phyloP scores from a whole-genome alignment of 192 early-diverging fungal genomes.

The Phlyctochytrium arcticum region DNA sequence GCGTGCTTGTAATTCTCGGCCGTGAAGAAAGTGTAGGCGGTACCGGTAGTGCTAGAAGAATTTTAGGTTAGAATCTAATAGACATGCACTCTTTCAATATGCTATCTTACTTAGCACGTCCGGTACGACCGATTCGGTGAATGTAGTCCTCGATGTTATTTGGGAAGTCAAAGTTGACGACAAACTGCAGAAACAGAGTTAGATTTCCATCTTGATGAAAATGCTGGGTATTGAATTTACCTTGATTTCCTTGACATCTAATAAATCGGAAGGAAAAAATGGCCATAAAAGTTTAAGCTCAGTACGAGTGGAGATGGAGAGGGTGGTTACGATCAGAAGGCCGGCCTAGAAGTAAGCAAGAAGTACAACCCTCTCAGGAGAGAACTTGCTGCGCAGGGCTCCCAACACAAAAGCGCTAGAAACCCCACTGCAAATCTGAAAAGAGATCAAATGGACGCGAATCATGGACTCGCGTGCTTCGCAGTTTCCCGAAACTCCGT shows the following conservation, averaged over 20 bases:
- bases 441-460: too few species aligned
- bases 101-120: constrained; percentile 45
- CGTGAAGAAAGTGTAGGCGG: constrained; percentile 60
- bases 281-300: constrained; percentile 2
- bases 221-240: constrained; percentile 7
- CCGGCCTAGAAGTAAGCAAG: background rate
- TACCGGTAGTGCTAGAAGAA: constrained; percentile 42
- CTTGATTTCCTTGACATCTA: constrained; percentile 46
- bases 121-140: constrained; percentile 76
- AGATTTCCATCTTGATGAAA: background rate
- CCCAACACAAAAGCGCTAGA: too few species aligned
- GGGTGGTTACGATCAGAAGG: background rate
- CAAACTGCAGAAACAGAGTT: constrained; percentile 39
- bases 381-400: too few species aligned
- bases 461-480: too few species aligned
- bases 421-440: too few species aligned
- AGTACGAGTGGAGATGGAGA: background rate
- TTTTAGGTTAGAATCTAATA: background rate
- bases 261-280: constrained; percentile 12
- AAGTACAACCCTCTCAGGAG: background rate
- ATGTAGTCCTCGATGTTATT: constrained; percentile 92
- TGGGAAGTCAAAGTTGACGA: constrained; percentile 94
- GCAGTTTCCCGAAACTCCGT: too few species aligned
- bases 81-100: background rate
- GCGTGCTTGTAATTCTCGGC: constrained; percentile 51